Evolutionary conservation across 106 monocot species (phyloP), one percentile per base, ranked within the genome.

Genomic region (Dendrobium catenatum): DNA sequence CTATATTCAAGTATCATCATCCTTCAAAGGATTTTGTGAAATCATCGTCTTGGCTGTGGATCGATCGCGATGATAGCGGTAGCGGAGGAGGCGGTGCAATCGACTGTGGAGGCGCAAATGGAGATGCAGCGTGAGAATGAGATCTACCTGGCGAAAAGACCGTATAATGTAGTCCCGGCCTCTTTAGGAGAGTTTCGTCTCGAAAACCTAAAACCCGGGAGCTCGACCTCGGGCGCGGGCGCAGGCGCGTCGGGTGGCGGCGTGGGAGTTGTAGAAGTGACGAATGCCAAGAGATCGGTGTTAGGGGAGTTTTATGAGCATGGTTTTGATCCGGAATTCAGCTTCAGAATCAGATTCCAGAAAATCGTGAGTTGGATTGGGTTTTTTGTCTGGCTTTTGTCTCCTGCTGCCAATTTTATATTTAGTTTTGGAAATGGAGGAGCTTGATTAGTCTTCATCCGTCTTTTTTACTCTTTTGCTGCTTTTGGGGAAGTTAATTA

Each of bases 291-390:
- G 77, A 83, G 86, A 83, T 83, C 82, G 6, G 93, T 77, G 33
- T 84, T 81, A 7, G 84, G 76, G 19, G 85, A 83, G 77, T 68
- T 86, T 31, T 79, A 44, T 70, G 88, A 90, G 72, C 82, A 81
- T n/a, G 90, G 88, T n/a, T 51, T 88, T 64, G 99, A 95, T 84
- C 89, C 91, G 42, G 95, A 95, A 80, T 85, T 99, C 67, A 86
- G 85, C 47, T 93, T 90, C 70, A 79, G 84, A 66, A 92, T 93
- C 55, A 88, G 87, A 56, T 90, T 90, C 77, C 87, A 88, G 68
- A 91, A 88, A 85, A 99, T 99, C 59, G 99, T 99, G 90, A 95
- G 99, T 99, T 59, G 31, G 51, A 51, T 16, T 51, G 16, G 1
- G 51, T 4, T 2, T 49, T 46, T 9, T 46, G 46, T 46, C 6